A percentile compares a stretch with the other conserved stretches of the same genome.
These are phyloP conservation scores for Solanum arcanum DNA, from an alignment of 257 asterid species.

Conservation along the genomic window DNA sequence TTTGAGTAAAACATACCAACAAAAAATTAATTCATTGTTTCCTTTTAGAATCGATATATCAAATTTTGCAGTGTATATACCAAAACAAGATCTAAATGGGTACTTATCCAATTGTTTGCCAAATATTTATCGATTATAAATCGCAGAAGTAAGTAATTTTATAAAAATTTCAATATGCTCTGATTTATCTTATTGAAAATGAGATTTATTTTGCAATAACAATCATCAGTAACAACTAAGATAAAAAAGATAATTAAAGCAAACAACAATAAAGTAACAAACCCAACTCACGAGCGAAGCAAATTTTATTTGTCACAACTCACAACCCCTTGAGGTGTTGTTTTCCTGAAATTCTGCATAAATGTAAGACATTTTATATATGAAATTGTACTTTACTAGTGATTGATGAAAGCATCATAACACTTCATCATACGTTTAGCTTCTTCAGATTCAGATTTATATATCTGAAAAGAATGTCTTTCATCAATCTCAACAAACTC, in stretches of 20 bases:
- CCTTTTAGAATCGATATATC: too few species aligned
- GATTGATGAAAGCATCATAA: conserved; percentile 18
- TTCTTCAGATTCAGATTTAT: conserved; percentile 4
- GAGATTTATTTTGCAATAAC: neutral
- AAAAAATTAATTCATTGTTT: too few species aligned
- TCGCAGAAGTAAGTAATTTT: too few species aligned
- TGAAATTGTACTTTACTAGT: neutral
- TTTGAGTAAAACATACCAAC: too few species aligned
- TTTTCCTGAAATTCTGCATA: neutral
- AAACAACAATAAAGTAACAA: neutral
- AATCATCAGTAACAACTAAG: neutral
- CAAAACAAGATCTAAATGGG: too few species aligned
- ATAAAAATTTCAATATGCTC: too few species aligned
- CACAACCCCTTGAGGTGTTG: too few species aligned
- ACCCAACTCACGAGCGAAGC: neutral
- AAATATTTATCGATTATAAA: too few species aligned
- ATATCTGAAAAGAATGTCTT: conserved; percentile 23
- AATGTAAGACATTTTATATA: neutral
- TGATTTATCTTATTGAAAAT: neutral
- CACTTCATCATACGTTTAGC: conserved; percentile 26
- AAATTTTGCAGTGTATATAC: too few species aligned
- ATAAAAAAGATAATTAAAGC: neutral
- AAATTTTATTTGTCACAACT: neutral
- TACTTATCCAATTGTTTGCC: too few species aligned
- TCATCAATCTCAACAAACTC: conserved; percentile 37